Base-by-base conservation (phyloP, 129 eudicot species). In the Flaveria sonorensis region DNA sequence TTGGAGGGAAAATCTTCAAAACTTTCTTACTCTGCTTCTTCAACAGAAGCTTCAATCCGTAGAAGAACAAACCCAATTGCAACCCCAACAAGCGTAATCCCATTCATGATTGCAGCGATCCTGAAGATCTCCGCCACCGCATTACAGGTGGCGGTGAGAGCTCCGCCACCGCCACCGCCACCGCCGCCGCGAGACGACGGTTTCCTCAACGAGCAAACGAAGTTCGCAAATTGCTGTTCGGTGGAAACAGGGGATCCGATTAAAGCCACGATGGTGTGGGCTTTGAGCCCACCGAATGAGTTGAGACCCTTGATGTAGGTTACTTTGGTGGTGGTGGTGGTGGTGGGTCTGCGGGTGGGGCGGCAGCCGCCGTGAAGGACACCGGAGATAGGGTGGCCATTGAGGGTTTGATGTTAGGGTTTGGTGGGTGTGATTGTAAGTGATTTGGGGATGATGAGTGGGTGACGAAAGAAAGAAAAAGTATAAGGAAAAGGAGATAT, bases 31-130 rank as follows among this genome's bases (percentile, higher is more conserved):
- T 88, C 98, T 23, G 93, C 52, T 77, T 91, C 99, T 81, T 93
- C 98, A 40, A 94, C 89, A 32, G 76, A 30, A 0, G 97, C 96
- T 79, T 94, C 99, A 30, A 91, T 71, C 47, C 96, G 85, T 1
- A 94, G 96, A n/a, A 94, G 99, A 62, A 87, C 88, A 68, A 94
- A 94, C 3, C 99, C 98, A 77, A 91, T 86, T 1, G 99, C 97
- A 52, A 94, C 99, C 2, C 97, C 98, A 70, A 93, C 87, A 70
- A 93, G 97, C 56, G 86, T 85, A 18, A 93, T 81, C 24, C 89
- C 98, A 70, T 87, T 87, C 65, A 94, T 89, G 21, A 94, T 82
- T 11, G 96, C 93, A 32, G 97, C 96, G 60, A 94, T 94, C 92
- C 50, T 85, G 86, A 94, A 94, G 24, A 94, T 94, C 90, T 94